Evolutionary conservation across 768 basidiomycete genomes (phyloP), one percentile per base, ranked within the genome.

Genomic region (Leccinum longicurvipes): DNA sequence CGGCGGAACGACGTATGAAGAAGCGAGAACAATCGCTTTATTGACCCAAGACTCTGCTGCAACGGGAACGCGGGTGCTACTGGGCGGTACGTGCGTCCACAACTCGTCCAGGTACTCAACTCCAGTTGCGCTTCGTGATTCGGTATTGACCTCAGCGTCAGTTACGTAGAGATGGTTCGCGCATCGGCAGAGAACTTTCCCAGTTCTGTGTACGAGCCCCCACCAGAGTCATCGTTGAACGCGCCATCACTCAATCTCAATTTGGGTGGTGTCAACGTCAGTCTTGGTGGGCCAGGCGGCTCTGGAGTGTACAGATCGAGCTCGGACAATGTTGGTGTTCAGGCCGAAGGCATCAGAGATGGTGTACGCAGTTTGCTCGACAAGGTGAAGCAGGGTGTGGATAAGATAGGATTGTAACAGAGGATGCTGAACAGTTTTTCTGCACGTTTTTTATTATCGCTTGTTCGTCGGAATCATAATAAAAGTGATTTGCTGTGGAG

Each of bases 1-100:
- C 56, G 97, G 97, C 27, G 97, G 97, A 0, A 86, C 93, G 27
- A 98, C 97, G 0, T 98, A 97, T 65, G 95, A 93, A 70, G 97
- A 99, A 72, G 93, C 93, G 0, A 80, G 92, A 59, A 81, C 89
- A 0, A 81, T 98, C 12, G 82, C 92, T 6, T 74, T 93, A 47
- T 78, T 96, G 60, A 99, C 98, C 67, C 89, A 94, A 67, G 92
- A 93, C 61, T 76, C 84, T 15, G 69, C 77, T 28, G 72, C 76
- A 21, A 79, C 83, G 14, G 89, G 88, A 1, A 85, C 86, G 19
- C 80, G 94, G 31, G 74, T 98, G 41, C 71, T 99, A 3, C 82
- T 99, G 4, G 97, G 96, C 2, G 96, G 97, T 15, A 98, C 94
- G 34, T 95, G 89, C 61, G 81, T 99, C 12, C 95, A 97, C 70